Base-by-base conservation (phyloP, 140 eudicot species). In the Bidens hawaiensis region DNA sequence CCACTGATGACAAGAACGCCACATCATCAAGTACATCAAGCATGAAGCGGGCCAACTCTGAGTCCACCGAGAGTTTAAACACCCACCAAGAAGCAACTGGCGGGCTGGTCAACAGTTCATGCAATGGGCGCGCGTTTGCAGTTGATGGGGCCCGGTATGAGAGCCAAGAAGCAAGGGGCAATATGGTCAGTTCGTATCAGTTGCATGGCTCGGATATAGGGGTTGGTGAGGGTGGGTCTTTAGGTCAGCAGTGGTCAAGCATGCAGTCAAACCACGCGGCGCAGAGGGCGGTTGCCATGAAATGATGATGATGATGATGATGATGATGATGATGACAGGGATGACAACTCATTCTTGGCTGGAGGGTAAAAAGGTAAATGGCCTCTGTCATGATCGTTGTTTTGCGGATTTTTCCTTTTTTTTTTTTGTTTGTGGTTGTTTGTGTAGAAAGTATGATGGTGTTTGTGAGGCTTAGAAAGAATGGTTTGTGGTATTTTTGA, bases 261-360 rank as follows among this genome's bases (percentile, higher is more conserved):
- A 69, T 72, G 57, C 63, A 67, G 16, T 23, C 86, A 24, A 79
- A 70, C 41, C 83, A 69, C 21, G 71, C 77, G 60, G 63, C 76
- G 33, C 83, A 73, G 47, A 69, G 83, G 72, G 86, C 84, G 15
- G 79, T 79, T 47, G 81, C 84, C 62, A 82, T 82, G 86, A 83
- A 82, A 75, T 81, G 84, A 78, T 41, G 45, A 19, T 38, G 42
- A 48, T n/a, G n/a, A n/a, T n/a, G n/a, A n/a, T n/a, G n/a, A n/a
- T n/a, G n/a, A n/a, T n/a, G n/a, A n/a, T n/a, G 0, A 15, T 64
- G 38, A 18, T 58, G 42, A 62, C 43, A 57, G 12, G 30, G 59
- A 49, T 25, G 77, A 77, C 74, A 76, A 76, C 71, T 76, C 81
- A 76, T 76, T 76, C 81, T 76, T 76, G 81, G 81, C 81, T 76